Base-by-base conservation (phyloP, 2,329 filamentous ascomycete genomes). In the Ascochyta fabae region DNA sequence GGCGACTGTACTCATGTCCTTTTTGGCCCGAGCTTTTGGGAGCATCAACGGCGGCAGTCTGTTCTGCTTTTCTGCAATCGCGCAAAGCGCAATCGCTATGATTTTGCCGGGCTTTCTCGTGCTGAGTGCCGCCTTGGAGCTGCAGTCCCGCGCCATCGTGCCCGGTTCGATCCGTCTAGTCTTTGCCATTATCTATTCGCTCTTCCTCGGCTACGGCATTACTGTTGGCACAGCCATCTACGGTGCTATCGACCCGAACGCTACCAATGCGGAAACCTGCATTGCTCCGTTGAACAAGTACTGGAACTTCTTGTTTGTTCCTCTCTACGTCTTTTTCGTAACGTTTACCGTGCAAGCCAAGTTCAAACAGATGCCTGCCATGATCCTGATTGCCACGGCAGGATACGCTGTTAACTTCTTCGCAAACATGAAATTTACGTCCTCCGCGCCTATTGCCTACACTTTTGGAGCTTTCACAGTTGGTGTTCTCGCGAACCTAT, bases 331-430 rank as follows among this genome's bases (percentile, higher is more conserved):
- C 36, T 90, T 88, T 66, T 83, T 93, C 46, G 88, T 88, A 2
- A 69, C 68, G 58, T 81, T 92, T 67, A 88, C 92, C 67, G 92
- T 93, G 71, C 89, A 93, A 62, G 89, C 89, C 53, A 91, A 91
- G 74, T 91, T 85, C 84, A 87, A 84, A 64, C 90, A 94, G 71
- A 84, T 86, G 33, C 90, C 90, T 0, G 82, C 89, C 53, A 94
- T 93, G 89, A 78, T 91, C 19, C 34, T 84, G 56, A 92, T 95
- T 65, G 86, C 89, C 0, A 78, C 91, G 27, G 83, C 84, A 0
- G 91, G 91, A 7, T 94, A 90, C 67, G 78, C 86, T 9, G 88
- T 91, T 66, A 94, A 89, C 75, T 90, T 86, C 76, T 93, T 89
- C 75, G 85, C 84, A n/a, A 84, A 84, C 47, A 79, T 81, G 45